Evolutionary conservation across 1,284 basidiomycete species (phyloP), one percentile per base, ranked within the genome.

Genomic region (Microbotryomycetes sp.): DNA sequence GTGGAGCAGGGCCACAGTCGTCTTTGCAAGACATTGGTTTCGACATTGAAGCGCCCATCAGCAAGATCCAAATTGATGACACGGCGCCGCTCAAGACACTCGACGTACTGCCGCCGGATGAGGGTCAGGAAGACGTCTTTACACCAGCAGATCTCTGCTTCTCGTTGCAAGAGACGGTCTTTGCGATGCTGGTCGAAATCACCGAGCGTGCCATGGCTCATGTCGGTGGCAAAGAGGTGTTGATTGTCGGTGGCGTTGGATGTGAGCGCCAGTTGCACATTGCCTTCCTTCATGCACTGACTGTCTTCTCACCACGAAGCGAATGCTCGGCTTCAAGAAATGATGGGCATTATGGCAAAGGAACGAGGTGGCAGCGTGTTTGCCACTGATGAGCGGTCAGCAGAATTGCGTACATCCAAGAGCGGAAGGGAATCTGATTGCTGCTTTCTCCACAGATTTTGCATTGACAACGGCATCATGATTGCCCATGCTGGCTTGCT

Each of bases 401-500:
- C 68, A 16, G 23, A 27, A n/a, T 31, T 45, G 28, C 29, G n/a
- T n/a, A n/a, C n/a, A n/a, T n/a, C n/a, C n/a, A n/a, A n/a, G n/a
- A n/a, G n/a, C n/a, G n/a, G n/a, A n/a, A n/a, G n/a, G n/a, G n/a
- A 5, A 31, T 55, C 4, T 45, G 4, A 0, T 13, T 21, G 23
- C 23, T 29, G 21, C 28, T 21, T 23, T 15, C 31, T 31, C 60
- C 7, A 5, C 69, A 94, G 92, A 58, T 97, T 96, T 76, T 97
- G 94, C 76, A 97, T 99, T 65, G 96, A 99, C 76, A 99, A 99
- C 72, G 96, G 96, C 3, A 94, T 98, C 72, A 99, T 99, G 96
- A 98, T 99, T 60, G 96, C 96, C 1, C 96, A 99, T 75, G 96
- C 96, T 2, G 94, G 27, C 5, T 79, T 99, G 52, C 80, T 99